Evolutionary conservation across 805 yeast species (phyloP).

Genomic region (Hanseniaspora lachancei): DNA sequence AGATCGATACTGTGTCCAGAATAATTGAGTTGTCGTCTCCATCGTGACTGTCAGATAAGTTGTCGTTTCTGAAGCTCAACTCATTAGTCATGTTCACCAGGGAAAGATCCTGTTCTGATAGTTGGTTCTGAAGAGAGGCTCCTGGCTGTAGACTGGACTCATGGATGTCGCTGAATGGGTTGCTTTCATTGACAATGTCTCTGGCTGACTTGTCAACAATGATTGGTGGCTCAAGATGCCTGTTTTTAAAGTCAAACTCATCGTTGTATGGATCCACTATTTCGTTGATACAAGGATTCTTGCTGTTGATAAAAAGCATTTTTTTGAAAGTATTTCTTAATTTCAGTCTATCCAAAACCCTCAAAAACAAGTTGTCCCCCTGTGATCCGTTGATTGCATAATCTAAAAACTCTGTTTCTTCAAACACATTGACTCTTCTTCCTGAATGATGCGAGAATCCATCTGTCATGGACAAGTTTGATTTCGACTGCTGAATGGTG

Average conservation of each 20-base stretch:
- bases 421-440: constrained; percentile 12
- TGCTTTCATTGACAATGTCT: constrained; percentile 8
- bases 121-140: neutral
- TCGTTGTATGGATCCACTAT: constrained; percentile 12
- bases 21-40: neutral
- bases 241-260: constrained; percentile 13
- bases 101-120: neutral
- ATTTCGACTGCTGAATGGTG: neutral
- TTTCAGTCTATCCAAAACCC: neutral
- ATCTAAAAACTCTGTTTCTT: constrained; percentile 10
- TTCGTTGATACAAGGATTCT: neutral
- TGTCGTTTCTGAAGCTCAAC: constrained; percentile 1
- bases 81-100: neutral
- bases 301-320: neutral
- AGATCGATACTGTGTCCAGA: neutral
- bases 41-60: neutral
- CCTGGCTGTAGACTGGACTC: neutral
- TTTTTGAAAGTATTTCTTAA: neutral
- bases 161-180: constrained; percentile 5
- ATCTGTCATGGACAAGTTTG: neutral
- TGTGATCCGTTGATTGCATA: neutral
- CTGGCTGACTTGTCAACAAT: constrained; percentile 12
- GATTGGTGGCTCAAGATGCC: constrained; percentile 7
- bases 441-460: constrained; percentile 13
- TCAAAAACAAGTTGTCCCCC: neutral